A percentile compares a stretch with the other conserved stretches of the same genome.
phyloP scores from a whole-genome alignment of 805 yeast genomes.

The Zygosaccharomyces bisporus region DNA sequence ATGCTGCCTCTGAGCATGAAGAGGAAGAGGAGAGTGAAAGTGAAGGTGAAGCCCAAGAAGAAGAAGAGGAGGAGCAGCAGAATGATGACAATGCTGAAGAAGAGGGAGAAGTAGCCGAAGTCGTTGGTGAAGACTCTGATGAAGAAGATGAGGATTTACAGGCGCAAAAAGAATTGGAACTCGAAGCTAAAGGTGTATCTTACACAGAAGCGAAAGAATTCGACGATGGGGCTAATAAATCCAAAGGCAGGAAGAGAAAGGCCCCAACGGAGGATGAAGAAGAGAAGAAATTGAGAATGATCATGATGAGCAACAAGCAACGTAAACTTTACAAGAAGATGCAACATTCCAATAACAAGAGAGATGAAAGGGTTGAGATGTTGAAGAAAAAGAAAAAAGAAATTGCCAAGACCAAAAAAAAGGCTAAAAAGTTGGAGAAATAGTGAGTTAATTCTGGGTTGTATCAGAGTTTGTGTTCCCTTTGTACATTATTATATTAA shows the following conservation, averaged over 20 bases:
- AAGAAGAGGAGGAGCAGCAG: conserved; percentile 43
- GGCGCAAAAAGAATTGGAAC: conserved; percentile 78
- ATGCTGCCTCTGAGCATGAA: conserved; percentile 43
- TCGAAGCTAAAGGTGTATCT: conserved; percentile 85
- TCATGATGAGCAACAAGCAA: conserved; percentile 97
- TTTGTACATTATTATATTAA: conserved; percentile 15
- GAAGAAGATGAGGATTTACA: conserved; percentile 53
- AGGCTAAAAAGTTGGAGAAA: conserved; percentile 36
- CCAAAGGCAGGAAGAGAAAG: conserved; percentile 38
- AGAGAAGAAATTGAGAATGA: conserved; percentile 88
- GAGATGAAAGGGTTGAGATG: conserved; percentile 68
- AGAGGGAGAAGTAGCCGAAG: conserved; percentile 35
- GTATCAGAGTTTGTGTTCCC: not conserved
- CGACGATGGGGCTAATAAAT: conserved; percentile 38
- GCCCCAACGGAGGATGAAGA: conserved; percentile 50
- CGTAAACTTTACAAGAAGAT: conserved; percentile 90
- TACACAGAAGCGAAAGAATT: conserved; percentile 55
- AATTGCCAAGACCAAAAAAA: conserved; percentile 59
- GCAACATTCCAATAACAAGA: conserved; percentile 85
- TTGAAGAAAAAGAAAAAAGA: conserved; percentile 66
- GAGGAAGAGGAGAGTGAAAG: conserved; percentile 32
- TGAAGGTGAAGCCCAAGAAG: conserved; percentile 44
- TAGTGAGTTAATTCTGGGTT: conserved; percentile 15
- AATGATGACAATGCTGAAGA: conserved; percentile 35
- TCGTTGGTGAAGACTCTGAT: conserved; percentile 47